A percentile compares a stretch with the other conserved stretches of the same genome.
phyloP scores from a whole-genome alignment of 1,284 basidiomycete species.

The Sphagnurus paluster region DNA sequence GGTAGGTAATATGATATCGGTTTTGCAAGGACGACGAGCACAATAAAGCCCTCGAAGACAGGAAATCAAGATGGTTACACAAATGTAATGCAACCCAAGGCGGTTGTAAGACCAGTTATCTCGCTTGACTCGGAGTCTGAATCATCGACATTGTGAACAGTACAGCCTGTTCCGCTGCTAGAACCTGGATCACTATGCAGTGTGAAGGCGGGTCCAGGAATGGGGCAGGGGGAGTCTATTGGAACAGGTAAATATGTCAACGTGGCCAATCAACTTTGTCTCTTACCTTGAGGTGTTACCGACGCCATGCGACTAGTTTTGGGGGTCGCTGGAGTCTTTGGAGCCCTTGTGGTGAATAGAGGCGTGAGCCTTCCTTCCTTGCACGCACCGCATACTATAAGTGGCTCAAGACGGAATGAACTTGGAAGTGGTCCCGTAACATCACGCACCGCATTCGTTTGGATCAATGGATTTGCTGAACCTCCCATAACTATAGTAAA shows the following conservation, averaged over 20 bases:
- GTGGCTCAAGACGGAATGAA: not conserved
- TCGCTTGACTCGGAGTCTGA: constrained; percentile 26
- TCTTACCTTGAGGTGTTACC: constrained; percentile 45
- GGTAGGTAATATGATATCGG: not conserved
- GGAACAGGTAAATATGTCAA: not conserved
- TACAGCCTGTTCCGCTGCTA: not conserved
- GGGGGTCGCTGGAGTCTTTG: constrained; percentile 35
- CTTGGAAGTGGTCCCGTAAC: not conserved
- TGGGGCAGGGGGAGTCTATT: constrained; percentile 36
- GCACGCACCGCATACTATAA: constrained; percentile 39
- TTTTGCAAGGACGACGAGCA: not conserved
- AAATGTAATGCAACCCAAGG: constrained; percentile 23
- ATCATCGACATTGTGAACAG: constrained; percentile 21
- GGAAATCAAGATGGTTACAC: no score
- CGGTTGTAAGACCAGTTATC: constrained; percentile 26
- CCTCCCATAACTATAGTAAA: constrained; percentile 62
- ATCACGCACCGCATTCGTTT: constrained; percentile 57
- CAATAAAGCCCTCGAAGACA: no score
- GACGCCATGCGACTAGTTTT: constrained; percentile 49
- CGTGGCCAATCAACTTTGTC: not conserved
- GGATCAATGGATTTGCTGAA: constrained; percentile 76
- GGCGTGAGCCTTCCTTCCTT: constrained; percentile 57
- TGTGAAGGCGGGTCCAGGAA: constrained; percentile 5
- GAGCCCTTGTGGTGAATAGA: constrained; percentile 44
- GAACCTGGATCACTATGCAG: not conserved